These are phyloP conservation scores for Yamagishiella unicocca DNA, from an alignment of 139 green algal species.

Conservation along the genomic window DNA sequence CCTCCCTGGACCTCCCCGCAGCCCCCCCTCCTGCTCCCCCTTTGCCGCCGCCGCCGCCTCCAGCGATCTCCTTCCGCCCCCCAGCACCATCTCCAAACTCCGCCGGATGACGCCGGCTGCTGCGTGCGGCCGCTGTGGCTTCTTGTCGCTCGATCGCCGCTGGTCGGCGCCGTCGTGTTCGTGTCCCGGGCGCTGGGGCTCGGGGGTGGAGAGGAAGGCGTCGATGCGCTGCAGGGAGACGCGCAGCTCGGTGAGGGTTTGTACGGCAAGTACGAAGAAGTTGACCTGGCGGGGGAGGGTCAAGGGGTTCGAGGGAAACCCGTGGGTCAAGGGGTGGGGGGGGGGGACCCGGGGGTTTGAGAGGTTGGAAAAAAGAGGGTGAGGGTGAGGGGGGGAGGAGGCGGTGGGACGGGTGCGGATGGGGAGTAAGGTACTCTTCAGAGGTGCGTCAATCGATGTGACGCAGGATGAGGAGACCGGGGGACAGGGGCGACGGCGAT, in stretches of 20 bases:
- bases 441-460: too few relatives aligned
- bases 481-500: too few relatives aligned
- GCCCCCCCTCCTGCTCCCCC: not conserved
- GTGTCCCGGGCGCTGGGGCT: slow-evolving; percentile 64
- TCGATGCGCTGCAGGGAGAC: slow-evolving; percentile 79
- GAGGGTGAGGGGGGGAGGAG: too few relatives aligned
- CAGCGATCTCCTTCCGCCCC: not conserved
- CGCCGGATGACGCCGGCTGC: not conserved
- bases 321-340: not conserved
- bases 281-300: slow-evolving; percentile 63
- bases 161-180: not conserved
- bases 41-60: not conserved
- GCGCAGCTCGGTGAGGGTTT: slow-evolving; percentile 73
- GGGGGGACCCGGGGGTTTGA: too few relatives aligned
- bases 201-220: slow-evolving; percentile 78
- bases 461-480: too few relatives aligned
- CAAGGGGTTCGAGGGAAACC: not conserved
- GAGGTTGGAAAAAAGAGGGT: too few relatives aligned
- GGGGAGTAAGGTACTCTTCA: too few relatives aligned
- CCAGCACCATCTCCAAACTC: slow-evolving; percentile 1
- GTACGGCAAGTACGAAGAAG: slow-evolving; percentile 76
- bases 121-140: not conserved
- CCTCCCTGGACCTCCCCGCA: slow-evolving; percentile 13
- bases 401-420: too few relatives aligned
- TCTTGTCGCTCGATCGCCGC: not conserved